These are phyloP conservation scores for Meira miltonrushii DNA, from an alignment of 1,284 basidiomycete species.

Conservation along the genomic window DNA sequence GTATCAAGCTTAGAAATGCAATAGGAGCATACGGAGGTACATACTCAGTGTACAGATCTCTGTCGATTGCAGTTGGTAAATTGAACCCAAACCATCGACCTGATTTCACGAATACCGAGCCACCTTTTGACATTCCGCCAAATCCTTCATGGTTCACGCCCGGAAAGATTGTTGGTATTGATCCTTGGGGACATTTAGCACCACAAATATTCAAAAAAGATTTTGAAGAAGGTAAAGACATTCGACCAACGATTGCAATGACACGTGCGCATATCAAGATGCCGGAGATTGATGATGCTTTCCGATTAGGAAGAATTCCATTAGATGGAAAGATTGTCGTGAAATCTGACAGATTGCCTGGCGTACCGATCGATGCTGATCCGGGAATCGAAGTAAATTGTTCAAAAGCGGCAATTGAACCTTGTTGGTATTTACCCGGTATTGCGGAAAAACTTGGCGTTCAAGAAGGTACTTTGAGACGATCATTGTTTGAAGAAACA, in stretches of 20 bases:
- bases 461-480: slow-evolving; percentile 74
- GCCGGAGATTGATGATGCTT: slow-evolving; percentile 80
- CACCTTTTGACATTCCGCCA: slow-evolving; percentile 75
- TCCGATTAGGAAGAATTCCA: slow-evolving; percentile 64
- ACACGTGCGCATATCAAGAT: slow-evolving; percentile 80
- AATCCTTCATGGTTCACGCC: slow-evolving; percentile 76
- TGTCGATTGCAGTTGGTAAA: slow-evolving; percentile 83
- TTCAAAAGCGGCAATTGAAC: slow-evolving; percentile 62
- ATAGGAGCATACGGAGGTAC: slow-evolving; percentile 89
- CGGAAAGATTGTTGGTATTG: slow-evolving; percentile 83
- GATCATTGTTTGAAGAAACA: slow-evolving; percentile 83
- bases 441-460: slow-evolving; percentile 51
- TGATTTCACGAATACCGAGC: slow-evolving; percentile 74
- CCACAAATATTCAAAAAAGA: slow-evolving; percentile 66
- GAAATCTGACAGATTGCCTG: slow-evolving; percentile 30
- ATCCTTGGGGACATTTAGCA: slow-evolving; percentile 88
- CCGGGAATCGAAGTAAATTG: slow-evolving; percentile 79
- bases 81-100: slow-evolving; percentile 63
- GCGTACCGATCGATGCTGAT: slow-evolving; percentile 53
- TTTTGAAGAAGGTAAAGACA: slow-evolving; percentile 50
- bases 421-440: slow-evolving; percentile 93
- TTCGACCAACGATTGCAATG: slow-evolving; percentile 59
- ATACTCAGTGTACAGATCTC: slow-evolving; percentile 88
- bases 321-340: slow-evolving; percentile 74
- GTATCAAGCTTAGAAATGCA: slow-evolving; percentile 82